Evolutionary conservation across 2,329 filamentous ascomycete genomes (phyloP), one percentile per base, ranked within the genome.

Genomic region (Emericellopsis cladophorae): DNA sequence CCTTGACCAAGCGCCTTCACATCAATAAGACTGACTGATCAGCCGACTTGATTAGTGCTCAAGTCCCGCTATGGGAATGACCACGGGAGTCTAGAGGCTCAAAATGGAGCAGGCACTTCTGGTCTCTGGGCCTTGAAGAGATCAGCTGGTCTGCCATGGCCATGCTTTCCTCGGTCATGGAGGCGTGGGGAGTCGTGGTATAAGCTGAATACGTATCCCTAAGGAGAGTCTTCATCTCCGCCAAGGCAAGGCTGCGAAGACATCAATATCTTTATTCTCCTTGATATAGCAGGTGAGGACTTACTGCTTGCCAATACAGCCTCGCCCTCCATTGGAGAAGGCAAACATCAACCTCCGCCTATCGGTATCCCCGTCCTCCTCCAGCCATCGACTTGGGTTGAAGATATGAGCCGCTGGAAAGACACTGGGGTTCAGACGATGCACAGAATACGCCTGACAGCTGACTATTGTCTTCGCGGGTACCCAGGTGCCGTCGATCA

Each of bases 301-400:
- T 61, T 60, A 83, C 79, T 83, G 75, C 49, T 76, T 78, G 4
- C 77, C 78, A 21, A 79, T 70, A 45, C 80, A 84, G 1, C 77
- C 78, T 48, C 80, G 62, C 0, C 76, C 79, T 5, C 80, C 80
- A 37, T 66, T 73, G 7, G 76, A 71, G 61, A 84, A 83, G 0
- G 80, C 72, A 62, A 81, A 82, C 51, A 80, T 74, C 7, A 75
- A 51, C 35, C 74, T 64, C 48, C 74, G 74, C 43, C 76, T 67
- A 50, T 90, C 83, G 44, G 81, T 71, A 50, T 90, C 85, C 2
- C 84, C 86, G 36, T 80, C 72, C 8, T 72, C 68, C 14, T 72
- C 76, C 47, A 95, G 74, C 89, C 89, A 95, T 49, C 90, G 73
- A 42, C 90, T 84, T 0, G 89, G 89, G 39, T 80, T 69, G 54